These are phyloP conservation scores for Phlebiopsis gigantea DNA, from an alignment of 768 basidiomycete genomes.

Conservation along the genomic window DNA sequence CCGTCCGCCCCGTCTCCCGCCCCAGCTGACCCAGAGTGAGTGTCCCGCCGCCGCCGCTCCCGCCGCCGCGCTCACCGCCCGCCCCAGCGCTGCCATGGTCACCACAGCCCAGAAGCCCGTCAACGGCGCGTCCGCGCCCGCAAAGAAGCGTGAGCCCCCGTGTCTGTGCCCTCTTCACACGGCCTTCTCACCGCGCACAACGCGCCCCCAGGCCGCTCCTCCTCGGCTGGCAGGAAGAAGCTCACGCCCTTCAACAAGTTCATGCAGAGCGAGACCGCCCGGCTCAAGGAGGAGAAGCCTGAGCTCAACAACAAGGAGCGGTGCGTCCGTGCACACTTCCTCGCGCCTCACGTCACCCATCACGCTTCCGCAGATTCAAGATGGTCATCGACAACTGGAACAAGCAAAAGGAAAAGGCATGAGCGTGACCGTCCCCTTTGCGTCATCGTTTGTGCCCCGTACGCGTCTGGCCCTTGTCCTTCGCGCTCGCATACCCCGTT, in stretches of 20 bases:
- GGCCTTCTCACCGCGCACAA: not conserved
- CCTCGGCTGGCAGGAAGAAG: conserved; percentile 46
- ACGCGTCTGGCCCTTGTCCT: conserved; percentile 2
- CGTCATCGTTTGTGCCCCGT: conserved; percentile 5
- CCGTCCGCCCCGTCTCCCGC: no score
- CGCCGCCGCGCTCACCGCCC: not conserved
- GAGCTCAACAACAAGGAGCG: conserved; percentile 69
- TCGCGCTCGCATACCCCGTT: not conserved
- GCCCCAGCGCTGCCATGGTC: conserved; percentile 9
- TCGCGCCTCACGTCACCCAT: conserved; percentile 7
- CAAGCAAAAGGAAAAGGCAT: conserved; percentile 63
- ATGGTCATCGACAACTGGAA: conserved; percentile 76
- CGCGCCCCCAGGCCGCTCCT: conserved; percentile 7
- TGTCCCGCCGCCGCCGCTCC: not conserved
- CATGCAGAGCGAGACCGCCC: conserved; percentile 74
- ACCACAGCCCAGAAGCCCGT: conserved; percentile 6
- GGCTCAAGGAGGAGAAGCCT: conserved; percentile 72
- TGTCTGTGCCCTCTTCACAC: not conserved
- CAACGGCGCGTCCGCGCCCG: conserved; percentile 11
- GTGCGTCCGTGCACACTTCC: conserved; percentile 32
- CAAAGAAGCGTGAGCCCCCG: conserved; percentile 21
- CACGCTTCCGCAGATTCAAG: conserved; percentile 40
- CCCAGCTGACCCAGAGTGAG: conserved; percentile 2
- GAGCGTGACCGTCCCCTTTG: conserved; percentile 17
- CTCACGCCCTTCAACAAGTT: conserved; percentile 76